Base-by-base conservation (phyloP, 768 basidiomycete genomes). In the Lepiota brunneoincarnata region DNA sequence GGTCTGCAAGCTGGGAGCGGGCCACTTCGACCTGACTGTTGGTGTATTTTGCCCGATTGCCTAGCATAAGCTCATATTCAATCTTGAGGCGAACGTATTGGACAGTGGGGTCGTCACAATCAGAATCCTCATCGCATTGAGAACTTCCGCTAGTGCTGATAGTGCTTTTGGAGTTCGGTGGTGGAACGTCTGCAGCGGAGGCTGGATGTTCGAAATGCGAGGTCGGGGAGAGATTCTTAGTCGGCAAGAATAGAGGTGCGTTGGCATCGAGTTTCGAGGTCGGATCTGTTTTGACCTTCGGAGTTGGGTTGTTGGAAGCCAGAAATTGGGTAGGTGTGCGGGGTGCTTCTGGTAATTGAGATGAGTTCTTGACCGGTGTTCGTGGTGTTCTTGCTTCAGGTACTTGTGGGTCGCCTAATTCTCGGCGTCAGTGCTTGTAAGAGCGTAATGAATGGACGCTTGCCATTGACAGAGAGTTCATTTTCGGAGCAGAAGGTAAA, bases 21-120 rank as follows among this genome's bases (percentile, higher is more conserved):
- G 89, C 64, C 23, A 70, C 63, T 18, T 49, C 55, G 36, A 66
- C 42, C 51, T 67, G 69, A 11, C 74, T 59, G 23, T 69, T 62
- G 17, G 64, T 60, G 42, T 67, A 63, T 37, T 60, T 63, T 2
- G 69, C 39, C 18, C 60, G 60, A 21, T 67, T 61, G 24, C 67
- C 68, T 18, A 66, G 64, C n/a, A 83, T 69, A 45, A 73, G 68
- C 49, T 79, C 69, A 17, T 86, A 72, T 56, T 78, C 72, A 52
- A 90, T 61, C 66, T 84, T 88, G 49, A 88, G 66, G 31, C 73
- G 75, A 47, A 82, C 84, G 66, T 89, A 91, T 58, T 80, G 74
- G 42, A 74, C 52, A 56, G 81, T 86, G 11, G 84, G 82, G 60
- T 91, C 80, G 7, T 77, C 76, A 35, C 65, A 59, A 37, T 81